These are phyloP conservation scores for Salvia splendens DNA, from an alignment of 257 asterid species.

Conservation along the genomic window DNA sequence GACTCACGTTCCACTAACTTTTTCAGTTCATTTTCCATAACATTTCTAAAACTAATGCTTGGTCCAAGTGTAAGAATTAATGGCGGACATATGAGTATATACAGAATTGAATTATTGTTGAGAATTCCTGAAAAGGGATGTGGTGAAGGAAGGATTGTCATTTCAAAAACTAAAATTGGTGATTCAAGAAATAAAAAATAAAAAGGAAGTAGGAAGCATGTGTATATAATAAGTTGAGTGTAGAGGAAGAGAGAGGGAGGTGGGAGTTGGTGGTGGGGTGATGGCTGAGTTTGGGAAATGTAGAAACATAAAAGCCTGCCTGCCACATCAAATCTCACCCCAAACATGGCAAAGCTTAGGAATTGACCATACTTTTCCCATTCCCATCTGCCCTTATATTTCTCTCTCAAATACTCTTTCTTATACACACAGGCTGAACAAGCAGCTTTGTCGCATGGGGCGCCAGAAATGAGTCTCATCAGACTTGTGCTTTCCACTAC, in stretches of 20 bases:
- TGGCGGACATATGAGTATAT: no score
- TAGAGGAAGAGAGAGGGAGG: not conserved
- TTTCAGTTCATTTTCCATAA: no score
- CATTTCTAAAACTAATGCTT: no score
- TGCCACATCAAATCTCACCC: conserved; percentile 48
- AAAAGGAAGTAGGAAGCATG: not conserved
- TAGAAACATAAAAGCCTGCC: conserved; percentile 41
- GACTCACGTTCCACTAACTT: no score
- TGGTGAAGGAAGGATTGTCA: not conserved
- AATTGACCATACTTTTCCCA: conserved; percentile 36
- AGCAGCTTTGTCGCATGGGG: conserved; percentile 23
- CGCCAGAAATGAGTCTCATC: not conserved
- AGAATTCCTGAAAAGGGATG: not conserved
- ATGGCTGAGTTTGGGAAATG: conserved; percentile 35
- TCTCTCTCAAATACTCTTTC: not conserved
- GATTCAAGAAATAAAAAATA: no score
- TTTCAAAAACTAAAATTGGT: not conserved
- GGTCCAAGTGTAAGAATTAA: no score
- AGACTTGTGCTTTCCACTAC: not conserved
- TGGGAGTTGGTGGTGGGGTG: conserved; percentile 19
- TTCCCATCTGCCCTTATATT: not conserved
- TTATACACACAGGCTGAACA: not conserved
- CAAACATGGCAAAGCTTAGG: conserved; percentile 54
- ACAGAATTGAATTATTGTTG: no score
- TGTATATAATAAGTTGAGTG: not conserved